Evolutionary conservation across 1,284 basidiomycete species (phyloP).

Genomic region (Ustilago bromivora): DNA sequence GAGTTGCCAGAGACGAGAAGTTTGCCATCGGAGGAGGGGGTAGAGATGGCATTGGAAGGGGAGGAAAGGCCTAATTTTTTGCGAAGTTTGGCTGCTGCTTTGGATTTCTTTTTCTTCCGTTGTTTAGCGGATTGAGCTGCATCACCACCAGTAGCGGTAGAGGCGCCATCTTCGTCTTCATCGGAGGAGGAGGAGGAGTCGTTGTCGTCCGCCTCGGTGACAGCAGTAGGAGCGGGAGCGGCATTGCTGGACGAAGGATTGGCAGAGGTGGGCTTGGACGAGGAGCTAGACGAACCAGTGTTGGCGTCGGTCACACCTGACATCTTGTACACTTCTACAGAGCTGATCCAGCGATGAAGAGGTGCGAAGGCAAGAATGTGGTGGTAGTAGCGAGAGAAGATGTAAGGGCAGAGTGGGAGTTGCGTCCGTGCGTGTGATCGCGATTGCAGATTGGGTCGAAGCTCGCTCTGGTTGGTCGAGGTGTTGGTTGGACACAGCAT

Average conservation of each 20-base stretch:
- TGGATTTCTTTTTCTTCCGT: conserved; percentile 61
- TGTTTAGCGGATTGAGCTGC: conserved; percentile 44
- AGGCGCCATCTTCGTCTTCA: conserved; percentile 14
- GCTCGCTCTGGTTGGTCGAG: not conserved
- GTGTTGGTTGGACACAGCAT: conserved; percentile 3
- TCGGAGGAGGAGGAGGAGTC: conserved; percentile 26
- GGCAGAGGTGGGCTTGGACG: conserved; percentile 4
- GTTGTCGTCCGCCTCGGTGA: conserved; percentile 16
- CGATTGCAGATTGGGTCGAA: not conserved
- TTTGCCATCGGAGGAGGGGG: conserved; percentile 20
- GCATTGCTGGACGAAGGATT: not conserved
- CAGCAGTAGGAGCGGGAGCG: not conserved
- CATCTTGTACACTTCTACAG: not conserved
- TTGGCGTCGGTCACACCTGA: conserved; percentile 3
- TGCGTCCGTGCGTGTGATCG: conserved; percentile 1
- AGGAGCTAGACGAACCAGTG: not conserved
- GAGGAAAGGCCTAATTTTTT: conserved; percentile 55
- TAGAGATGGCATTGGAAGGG: conserved; percentile 1
- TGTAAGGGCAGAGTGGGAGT: not conserved
- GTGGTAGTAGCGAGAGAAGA: not conserved
- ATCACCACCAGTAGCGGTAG: conserved; percentile 10
- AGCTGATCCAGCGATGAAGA: not conserved
- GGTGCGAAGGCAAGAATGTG: not conserved
- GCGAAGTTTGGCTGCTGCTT: conserved; percentile 57
- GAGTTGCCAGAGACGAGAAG: conserved; percentile 36